These are phyloP conservation scores for Phyllosticta paracitricarpa DNA, from an alignment of 2,329 filamentous ascomycete genomes.

Conservation along the genomic window DNA sequence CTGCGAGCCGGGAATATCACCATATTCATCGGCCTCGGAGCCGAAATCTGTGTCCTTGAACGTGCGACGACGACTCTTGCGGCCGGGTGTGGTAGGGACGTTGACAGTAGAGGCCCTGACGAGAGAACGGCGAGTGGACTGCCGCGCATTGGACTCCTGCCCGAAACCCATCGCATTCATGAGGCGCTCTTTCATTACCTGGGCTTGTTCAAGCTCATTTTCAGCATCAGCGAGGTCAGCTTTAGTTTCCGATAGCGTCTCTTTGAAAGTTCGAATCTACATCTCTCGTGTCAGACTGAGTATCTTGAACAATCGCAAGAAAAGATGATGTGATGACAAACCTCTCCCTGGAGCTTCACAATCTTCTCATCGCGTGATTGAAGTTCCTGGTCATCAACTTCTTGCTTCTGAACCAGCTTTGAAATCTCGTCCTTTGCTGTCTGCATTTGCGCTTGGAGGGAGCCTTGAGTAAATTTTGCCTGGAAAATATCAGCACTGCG, in stretches of 20 bases:
- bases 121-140: not conserved
- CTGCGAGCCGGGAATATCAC: not conserved
- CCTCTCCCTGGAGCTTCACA: not conserved
- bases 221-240: not conserved
- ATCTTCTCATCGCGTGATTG: not conserved
- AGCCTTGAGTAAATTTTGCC: not conserved
- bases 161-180: not conserved
- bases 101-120: not conserved
- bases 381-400: not conserved
- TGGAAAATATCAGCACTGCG: not conserved
- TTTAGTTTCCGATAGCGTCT: not conserved
- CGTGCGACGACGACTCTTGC: not conserved
- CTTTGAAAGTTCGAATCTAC: not conserved
- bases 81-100: not conserved
- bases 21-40: not conserved
- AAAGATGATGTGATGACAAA: not conserved
- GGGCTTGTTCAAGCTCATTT: not conserved
- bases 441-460: not conserved
- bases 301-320: not conserved
- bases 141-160: not conserved
- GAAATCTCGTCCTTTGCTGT: not conserved
- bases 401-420: not conserved
- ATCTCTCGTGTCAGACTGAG: not conserved
- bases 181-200: not conserved
- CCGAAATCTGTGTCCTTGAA: not conserved